phyloP scores from a whole-genome alignment of 306 rosid species.

The Delonix regia region DNA sequence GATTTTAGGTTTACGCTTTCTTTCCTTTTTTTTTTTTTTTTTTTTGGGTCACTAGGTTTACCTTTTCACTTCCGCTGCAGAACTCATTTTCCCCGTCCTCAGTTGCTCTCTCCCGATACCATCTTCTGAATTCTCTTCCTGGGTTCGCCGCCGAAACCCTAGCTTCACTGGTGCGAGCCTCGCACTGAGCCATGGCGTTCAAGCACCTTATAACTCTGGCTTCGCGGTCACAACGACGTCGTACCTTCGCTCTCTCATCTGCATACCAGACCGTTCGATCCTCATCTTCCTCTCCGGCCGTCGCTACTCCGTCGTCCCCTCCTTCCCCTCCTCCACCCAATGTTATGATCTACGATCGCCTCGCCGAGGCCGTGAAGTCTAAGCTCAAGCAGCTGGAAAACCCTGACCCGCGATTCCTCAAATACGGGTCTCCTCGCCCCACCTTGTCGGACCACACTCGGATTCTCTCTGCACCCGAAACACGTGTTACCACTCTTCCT shows the following conservation, averaged over 20 bases:
- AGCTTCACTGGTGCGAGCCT: slow-evolving; percentile 13
- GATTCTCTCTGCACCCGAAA: slow-evolving; percentile 86
- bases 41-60: too few relatives aligned
- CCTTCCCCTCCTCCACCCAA: slow-evolving; percentile 77
- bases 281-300: slow-evolving; percentile 53
- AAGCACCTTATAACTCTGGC: slow-evolving; percentile 70
- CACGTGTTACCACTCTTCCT: slow-evolving; percentile 77
- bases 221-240: slow-evolving; percentile 57
- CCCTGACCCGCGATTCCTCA: slow-evolving; percentile 89
- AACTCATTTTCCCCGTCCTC: too few relatives aligned
- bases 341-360: slow-evolving; percentile 90
- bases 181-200: slow-evolving; percentile 64
- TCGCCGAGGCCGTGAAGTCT: slow-evolving; percentile 72
- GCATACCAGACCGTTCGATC: slow-evolving; percentile 46
- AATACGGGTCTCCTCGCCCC: slow-evolving; percentile 86
- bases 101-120: too few relatives aligned
- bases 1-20: too few relatives aligned
- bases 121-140: not conserved
- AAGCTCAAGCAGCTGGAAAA: slow-evolving; percentile 74
- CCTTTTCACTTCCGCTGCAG: too few relatives aligned
- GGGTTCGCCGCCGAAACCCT: slow-evolving; percentile 53
- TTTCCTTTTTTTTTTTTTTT: too few relatives aligned
- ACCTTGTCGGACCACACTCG: slow-evolving; percentile 59
- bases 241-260: slow-evolving; percentile 21
- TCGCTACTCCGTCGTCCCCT: slow-evolving; percentile 41